phyloP scores from a whole-genome alignment of 148 eudicot genomes.

The Silene conica region DNA sequence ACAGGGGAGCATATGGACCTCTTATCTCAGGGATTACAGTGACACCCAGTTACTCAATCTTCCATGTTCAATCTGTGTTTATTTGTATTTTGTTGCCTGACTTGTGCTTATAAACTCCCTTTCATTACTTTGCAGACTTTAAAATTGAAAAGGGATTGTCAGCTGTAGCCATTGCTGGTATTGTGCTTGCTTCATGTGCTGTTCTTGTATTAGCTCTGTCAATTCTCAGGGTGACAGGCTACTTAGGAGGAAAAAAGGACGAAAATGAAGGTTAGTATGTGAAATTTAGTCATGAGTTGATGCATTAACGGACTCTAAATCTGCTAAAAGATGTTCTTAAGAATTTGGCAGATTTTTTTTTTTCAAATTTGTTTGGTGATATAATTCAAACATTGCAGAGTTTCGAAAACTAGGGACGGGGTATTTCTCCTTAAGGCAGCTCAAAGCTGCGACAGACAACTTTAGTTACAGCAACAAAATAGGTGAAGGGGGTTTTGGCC shows the following conservation, averaged over 20 bases:
- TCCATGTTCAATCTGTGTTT: background rate
- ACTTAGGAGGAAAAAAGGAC: conserved; percentile 36
- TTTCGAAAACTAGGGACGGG: conserved; percentile 63
- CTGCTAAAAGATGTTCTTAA: background rate
- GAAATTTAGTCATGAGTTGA: background rate
- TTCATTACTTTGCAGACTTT: conserved; percentile 45
- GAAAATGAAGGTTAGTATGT: conserved; percentile 33
- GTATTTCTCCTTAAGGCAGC: conserved; percentile 68
- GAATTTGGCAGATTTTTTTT: background rate
- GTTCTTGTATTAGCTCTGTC: conserved; percentile 32
- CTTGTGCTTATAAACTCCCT: background rate
- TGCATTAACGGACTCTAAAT: background rate
- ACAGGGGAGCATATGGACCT: conserved; percentile 76
- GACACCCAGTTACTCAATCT: conserved; percentile 63
- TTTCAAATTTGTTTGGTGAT: background rate
- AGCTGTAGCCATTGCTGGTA: conserved; percentile 58
- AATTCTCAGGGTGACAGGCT: conserved; percentile 44
- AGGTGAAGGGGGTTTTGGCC: conserved; percentile 97
- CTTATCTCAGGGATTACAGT: conserved; percentile 83
- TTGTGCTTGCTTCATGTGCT: conserved; percentile 45
- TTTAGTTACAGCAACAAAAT: conserved; percentile 58
- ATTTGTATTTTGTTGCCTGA: background rate
- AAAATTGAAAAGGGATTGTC: conserved; percentile 39
- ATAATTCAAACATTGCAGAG: conserved; percentile 33
- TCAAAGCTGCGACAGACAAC: conserved; percentile 70